Percentiles rank a stretch among this genome's conserved stretches.
Evolutionary conservation across 495 filamentous ascomycete species (phyloP).

Genomic region (Annulohypoxylon maeteangense): DNA sequence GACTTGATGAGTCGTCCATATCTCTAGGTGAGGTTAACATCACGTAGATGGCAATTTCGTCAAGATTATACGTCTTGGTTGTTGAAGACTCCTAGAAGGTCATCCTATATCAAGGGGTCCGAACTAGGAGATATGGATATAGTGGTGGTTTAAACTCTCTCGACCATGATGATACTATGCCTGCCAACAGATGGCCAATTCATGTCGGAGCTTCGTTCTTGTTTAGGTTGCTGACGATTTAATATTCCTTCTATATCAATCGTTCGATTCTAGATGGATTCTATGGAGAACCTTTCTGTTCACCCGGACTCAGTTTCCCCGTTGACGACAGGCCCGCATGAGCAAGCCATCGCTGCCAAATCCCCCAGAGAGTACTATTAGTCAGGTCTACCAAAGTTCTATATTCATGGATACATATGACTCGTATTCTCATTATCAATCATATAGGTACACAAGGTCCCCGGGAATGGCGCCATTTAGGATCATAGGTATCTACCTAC

Average conservation of each 20-base stretch:
- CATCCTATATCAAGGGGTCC: not conserved
- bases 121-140: not conserved
- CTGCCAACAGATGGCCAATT: not conserved
- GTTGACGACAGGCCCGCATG: not conserved
- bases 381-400: not conserved
- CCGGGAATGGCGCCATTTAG: not conserved
- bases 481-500: not conserved
- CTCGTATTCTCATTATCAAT: not conserved
- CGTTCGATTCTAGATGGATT: slow-evolving; percentile 1
- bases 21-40: not conserved
- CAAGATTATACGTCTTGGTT: not conserved
- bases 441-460: not conserved
- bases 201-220: not conserved
- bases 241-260: not conserved
- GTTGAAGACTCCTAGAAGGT: not conserved
- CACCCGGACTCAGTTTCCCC: not conserved
- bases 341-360: not conserved
- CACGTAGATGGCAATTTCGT: not conserved
- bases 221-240: not conserved
- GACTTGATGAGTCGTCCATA: not conserved
- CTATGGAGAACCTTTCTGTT: not conserved
- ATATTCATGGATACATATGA: not conserved
- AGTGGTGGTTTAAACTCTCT: not conserved
- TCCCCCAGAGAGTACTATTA: not conserved
- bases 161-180: not conserved